Conservation (phyloP, 352 stramenopile genomes). For the Phytophthora quininea region DNA sequence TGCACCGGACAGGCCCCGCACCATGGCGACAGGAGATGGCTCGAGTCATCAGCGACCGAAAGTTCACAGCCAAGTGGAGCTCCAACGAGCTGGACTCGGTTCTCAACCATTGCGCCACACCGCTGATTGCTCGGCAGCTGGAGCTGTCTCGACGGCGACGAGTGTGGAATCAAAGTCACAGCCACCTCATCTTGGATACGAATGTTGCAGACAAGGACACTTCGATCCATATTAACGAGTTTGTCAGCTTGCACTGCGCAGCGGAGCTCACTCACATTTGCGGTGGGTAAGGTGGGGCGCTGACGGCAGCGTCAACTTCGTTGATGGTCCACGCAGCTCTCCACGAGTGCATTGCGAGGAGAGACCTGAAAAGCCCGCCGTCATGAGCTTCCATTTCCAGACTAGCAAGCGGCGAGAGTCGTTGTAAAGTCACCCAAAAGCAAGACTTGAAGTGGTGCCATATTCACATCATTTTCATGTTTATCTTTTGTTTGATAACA, state of each 20-base stretch:
- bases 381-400: background rate
- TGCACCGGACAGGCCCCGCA: background rate
- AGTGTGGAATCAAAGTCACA: constrained; percentile 12
- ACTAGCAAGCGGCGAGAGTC: background rate
- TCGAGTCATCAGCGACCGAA: constrained; percentile 9
- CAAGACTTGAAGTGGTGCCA: too few relatives aligned
- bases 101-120: constrained; percentile 28
- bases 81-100: constrained; percentile 22
- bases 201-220: constrained; percentile 8
- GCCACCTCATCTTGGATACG: background rate
- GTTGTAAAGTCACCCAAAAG: background rate
- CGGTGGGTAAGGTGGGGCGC: constrained; percentile 29
- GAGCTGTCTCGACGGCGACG: constrained; percentile 1
- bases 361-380: background rate
- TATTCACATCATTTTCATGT: too few relatives aligned
- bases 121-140: constrained; percentile 23
- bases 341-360: background rate
- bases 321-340: background rate
- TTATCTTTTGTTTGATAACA: too few relatives aligned
- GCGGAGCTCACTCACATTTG: constrained; percentile 23
- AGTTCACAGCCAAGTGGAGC: constrained; percentile 28
- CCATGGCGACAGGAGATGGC: constrained; percentile 12
- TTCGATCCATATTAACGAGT: constrained; percentile 26
- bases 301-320: constrained; percentile 24
- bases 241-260: constrained; percentile 28